A percentile compares a stretch with the other conserved stretches of the same genome.
These are phyloP conservation scores for Thraustochytrium striatum DNA, from an alignment of 352 stramenopile species.

Conservation along the genomic window DNA sequence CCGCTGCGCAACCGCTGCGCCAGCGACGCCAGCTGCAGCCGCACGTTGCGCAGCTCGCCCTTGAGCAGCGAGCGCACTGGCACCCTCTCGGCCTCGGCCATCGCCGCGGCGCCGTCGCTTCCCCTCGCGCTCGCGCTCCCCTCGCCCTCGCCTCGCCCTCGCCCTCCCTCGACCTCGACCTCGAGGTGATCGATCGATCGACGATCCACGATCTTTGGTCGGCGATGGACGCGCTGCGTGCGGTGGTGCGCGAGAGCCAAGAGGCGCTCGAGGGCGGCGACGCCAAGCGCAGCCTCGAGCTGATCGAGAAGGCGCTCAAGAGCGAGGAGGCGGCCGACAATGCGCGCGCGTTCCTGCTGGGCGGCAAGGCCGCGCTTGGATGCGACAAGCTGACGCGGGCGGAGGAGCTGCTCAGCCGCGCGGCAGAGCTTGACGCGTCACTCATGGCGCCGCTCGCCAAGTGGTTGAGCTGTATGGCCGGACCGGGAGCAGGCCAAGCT, in stretches of 20 bases:
- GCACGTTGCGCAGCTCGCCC: background rate
- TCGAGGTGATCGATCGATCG: too few relatives aligned
- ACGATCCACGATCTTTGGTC: too few relatives aligned
- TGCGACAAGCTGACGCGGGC: background rate
- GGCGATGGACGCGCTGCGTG: too few relatives aligned
- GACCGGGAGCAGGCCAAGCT: conserved; percentile 21
- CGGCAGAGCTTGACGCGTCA: background rate
- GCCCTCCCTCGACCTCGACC: background rate
- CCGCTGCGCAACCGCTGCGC: background rate
- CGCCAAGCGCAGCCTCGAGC: background rate
- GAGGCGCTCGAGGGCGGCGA: background rate
- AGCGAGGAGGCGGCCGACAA: background rate
- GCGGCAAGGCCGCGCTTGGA: background rate
- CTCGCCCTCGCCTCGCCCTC: background rate
- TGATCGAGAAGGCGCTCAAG: background rate
- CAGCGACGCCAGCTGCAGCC: background rate
- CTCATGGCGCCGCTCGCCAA: conserved; percentile 6
- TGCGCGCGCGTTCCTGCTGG: background rate
- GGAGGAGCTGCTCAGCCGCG: background rate
- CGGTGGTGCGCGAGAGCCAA: background rate
- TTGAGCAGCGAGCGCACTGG: conserved; percentile 12
- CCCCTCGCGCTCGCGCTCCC: background rate
- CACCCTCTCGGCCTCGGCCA: background rate
- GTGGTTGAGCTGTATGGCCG: background rate
- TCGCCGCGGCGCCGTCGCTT: background rate